Percentiles rank a stretch among this genome's conserved stretches.
phyloP scores from a whole-genome alignment of 2,329 filamentous ascomycete genomes.

The Thermoascus crustaceus region DNA sequence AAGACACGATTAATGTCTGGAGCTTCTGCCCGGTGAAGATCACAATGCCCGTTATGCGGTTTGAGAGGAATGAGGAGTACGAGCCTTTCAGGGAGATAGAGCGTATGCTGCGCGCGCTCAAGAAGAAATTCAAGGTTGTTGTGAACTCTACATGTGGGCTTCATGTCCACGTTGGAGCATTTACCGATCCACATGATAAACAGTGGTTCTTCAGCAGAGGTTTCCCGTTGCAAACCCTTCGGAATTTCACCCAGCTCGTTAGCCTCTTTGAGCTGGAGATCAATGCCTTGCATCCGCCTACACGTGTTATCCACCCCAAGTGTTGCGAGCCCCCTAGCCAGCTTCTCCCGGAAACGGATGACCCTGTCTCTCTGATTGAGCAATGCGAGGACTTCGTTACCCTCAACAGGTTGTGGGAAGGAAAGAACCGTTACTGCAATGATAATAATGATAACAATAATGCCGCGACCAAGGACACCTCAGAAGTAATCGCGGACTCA shows the following conservation, averaged over 20 bases:
- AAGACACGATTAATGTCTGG: slow-evolving; percentile 7
- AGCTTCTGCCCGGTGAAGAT: slow-evolving; percentile 9
- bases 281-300: slow-evolving; percentile 16
- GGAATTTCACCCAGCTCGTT: slow-evolving; percentile 18
- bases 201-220: slow-evolving; percentile 7
- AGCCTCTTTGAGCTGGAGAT: slow-evolving; percentile 17
- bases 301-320: slow-evolving; percentile 6
- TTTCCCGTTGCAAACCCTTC: slow-evolving; percentile 15
- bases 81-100: slow-evolving; percentile 9
- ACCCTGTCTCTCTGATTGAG: slow-evolving; percentile 2
- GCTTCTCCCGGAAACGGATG: neutral
- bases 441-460: too few relatives aligned
- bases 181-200: neutral
- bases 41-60: slow-evolving; percentile 7
- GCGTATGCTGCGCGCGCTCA: slow-evolving; percentile 8
- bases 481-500: too few relatives aligned
- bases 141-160: slow-evolving; percentile 15
- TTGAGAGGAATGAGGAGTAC: neutral
- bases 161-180: slow-evolving; percentile 20
- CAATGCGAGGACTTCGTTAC: slow-evolving; percentile 5
- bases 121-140: slow-evolving; percentile 11
- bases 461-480: too few relatives aligned
- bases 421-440: too few relatives aligned
- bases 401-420: slow-evolving; percentile 8
- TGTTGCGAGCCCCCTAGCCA: slow-evolving; percentile 5